Conservation (phyloP, 345 rosid species). For the Gynandropsis gynandra region DNA sequence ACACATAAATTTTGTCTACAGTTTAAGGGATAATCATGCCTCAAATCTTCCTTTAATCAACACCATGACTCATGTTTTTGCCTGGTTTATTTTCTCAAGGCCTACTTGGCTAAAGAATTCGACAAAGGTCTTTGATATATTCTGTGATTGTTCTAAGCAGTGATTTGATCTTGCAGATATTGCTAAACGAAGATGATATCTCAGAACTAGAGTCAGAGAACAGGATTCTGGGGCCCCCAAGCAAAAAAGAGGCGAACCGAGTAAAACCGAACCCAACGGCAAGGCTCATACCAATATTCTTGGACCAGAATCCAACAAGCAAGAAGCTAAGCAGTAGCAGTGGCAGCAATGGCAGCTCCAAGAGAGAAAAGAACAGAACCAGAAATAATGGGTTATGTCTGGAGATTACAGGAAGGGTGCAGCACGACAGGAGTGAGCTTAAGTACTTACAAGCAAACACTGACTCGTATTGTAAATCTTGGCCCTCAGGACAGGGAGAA, state of each 20-base stretch:
- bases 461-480: slow-evolving; percentile 20
- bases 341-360: too few species aligned
- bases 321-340: slow-evolving; percentile 27
- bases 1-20: too few species aligned
- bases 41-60: too few species aligned
- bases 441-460: slow-evolving; percentile 41
- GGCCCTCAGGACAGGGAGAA: slow-evolving; percentile 26
- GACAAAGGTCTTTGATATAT: too few species aligned
- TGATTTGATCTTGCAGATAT: slow-evolving; percentile 41
- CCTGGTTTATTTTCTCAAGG: too few species aligned
- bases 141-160: too few species aligned
- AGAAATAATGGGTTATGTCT: slow-evolving; percentile 48
- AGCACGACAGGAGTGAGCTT: slow-evolving; percentile 65
- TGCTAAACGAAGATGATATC: slow-evolving; percentile 72
- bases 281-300: slow-evolving; percentile 55
- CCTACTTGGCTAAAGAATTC: too few species aligned
- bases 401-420: slow-evolving; percentile 88
- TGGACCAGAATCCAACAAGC: slow-evolving; percentile 52
- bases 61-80: too few species aligned
- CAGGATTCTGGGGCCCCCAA: slow-evolving; percentile 55
- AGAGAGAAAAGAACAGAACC: slow-evolving; percentile 36
- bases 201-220: slow-evolving; percentile 52
- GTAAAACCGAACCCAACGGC: slow-evolving; percentile 82
- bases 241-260: slow-evolving; percentile 52
- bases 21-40: too few species aligned